Percentiles rank a stretch among this genome's conserved stretches.
Evolutionary conservation across 805 yeast genomes (phyloP).

Genomic region (Wickerhamiella azymoides): DNA sequence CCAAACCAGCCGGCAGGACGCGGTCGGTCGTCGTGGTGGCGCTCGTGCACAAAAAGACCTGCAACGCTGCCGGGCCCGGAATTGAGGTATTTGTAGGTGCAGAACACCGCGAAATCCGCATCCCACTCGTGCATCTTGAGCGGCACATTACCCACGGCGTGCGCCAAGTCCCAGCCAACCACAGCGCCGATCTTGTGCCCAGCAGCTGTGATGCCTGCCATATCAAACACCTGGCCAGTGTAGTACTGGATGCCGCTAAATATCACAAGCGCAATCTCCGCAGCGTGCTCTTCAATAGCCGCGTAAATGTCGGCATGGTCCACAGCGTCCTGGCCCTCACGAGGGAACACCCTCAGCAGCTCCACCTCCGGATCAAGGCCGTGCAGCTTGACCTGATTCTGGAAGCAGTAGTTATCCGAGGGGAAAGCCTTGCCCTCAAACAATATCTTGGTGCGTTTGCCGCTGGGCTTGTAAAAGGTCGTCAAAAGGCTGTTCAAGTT

Average conservation of each 20-base stretch:
- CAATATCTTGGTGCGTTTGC: constrained; percentile 48
- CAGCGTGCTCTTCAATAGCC: constrained; percentile 40
- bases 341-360: constrained; percentile 50
- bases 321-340: constrained; percentile 41
- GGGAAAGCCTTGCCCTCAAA: constrained; percentile 87
- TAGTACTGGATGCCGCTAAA: constrained; percentile 86
- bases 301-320: constrained; percentile 49
- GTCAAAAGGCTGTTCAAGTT: constrained; percentile 63
- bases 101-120: constrained; percentile 91
- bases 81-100: constrained; percentile 82
- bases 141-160: constrained; percentile 80
- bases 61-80: constrained; percentile 92
- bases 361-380: constrained; percentile 40
- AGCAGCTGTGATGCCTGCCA: constrained; percentile 48
- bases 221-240: constrained; percentile 78
- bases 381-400: constrained; percentile 52
- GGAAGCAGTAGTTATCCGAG: constrained; percentile 77
- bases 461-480: constrained; percentile 59
- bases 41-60: constrained; percentile 66
- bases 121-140: constrained; percentile 71
- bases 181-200: constrained; percentile 41
- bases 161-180: constrained; percentile 91
- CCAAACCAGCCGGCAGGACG: constrained; percentile 98
- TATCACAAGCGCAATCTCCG: constrained; percentile 56
- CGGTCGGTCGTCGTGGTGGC: constrained; percentile 31